These are phyloP conservation scores for Teratosphaeria destructans DNA, from an alignment of 2,329 filamentous ascomycete genomes.

Conservation along the genomic window DNA sequence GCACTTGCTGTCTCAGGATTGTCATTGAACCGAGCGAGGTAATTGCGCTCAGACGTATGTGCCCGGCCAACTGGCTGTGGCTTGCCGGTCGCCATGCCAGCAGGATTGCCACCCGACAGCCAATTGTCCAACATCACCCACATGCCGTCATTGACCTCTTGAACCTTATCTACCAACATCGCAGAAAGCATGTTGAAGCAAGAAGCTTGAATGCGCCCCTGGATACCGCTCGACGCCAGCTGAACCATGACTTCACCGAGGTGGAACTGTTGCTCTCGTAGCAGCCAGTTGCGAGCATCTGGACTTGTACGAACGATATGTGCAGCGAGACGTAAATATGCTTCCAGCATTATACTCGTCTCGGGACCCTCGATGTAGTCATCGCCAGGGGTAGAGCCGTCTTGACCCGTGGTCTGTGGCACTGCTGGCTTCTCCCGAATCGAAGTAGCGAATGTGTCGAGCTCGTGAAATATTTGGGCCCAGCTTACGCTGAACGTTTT, in stretches of 20 bases:
- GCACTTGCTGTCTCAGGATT: constrained; percentile 47
- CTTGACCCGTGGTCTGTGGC: constrained; percentile 44
- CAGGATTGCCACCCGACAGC: constrained; percentile 47
- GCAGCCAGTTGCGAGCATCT: constrained; percentile 61
- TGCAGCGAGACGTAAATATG: constrained; percentile 78
- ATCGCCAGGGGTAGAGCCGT: constrained; percentile 9
- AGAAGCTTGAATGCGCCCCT: constrained; percentile 68
- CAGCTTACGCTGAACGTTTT: constrained; percentile 81
- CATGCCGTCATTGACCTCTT: constrained; percentile 57
- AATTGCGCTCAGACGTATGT: constrained; percentile 19
- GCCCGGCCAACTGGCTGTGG: constrained; percentile 8
- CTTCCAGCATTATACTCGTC: constrained; percentile 91
- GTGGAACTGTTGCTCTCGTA: constrained; percentile 56
- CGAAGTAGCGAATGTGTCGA: constrained; percentile 72
- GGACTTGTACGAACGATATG: constrained; percentile 69
- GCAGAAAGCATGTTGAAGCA: constrained; percentile 70
- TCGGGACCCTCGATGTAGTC: constrained; percentile 69
- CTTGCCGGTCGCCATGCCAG: constrained; percentile 7
- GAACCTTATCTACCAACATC: constrained; percentile 63
- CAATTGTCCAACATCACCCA: constrained; percentile 76
- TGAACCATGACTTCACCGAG: constrained; percentile 67
- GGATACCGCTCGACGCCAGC: constrained; percentile 66
- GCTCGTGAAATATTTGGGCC: constrained; percentile 82
- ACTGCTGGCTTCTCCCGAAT: constrained; percentile 60
- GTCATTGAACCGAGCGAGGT: constrained; percentile 20